Evolutionary conservation across 331 rosid genomes (phyloP), one percentile per base, ranked within the genome.

Genomic region (Cucumis variabilis): DNA sequence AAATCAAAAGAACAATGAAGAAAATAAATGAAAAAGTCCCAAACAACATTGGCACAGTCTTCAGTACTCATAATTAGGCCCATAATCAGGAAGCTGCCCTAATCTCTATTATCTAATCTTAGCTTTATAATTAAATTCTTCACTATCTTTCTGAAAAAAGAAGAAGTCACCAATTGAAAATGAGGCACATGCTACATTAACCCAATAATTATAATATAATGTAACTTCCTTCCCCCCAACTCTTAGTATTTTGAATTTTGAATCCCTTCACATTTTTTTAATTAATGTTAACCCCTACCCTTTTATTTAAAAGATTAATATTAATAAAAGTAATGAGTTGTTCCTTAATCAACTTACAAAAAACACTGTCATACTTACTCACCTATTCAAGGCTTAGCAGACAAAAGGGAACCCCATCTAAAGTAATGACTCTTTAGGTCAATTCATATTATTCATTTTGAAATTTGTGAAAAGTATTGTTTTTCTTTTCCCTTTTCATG

Each of bases 11-110:
- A 51, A 3, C 3, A 48, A 80, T 27, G 11, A 80, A 30, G 15
- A 53, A 53, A 27, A 50, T 3, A 53, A 55, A 37, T 4, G 44
- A 37, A 37, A 55, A 27, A 53, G 25, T 28, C 69, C 27, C 1
- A 10, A 11, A 55, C 8, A n/a, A 14, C 65, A 51, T 24, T 50
- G 80, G 83, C 88, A 69, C 65, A 79, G 30, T 30, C 75, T 83
- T 87, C 73, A 74, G 60, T 72, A 55, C 86, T 89, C 85, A 91
- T 89, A 87, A 90, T 85, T 83, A 88, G 58, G 88, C 93, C 91
- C 89, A 90, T 86, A 85, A 81, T 88, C 88, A 88, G 85, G 88
- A 91, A 81, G 51, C 78, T 89, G 87, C 55, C 78, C 77, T 25
- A 23, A 20, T 41, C 79, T 23, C 75, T 86, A 71, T 16, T 44